Conservation (phyloP, 768 basidiomycete genomes). For the Suillus clintonianus region DNA sequence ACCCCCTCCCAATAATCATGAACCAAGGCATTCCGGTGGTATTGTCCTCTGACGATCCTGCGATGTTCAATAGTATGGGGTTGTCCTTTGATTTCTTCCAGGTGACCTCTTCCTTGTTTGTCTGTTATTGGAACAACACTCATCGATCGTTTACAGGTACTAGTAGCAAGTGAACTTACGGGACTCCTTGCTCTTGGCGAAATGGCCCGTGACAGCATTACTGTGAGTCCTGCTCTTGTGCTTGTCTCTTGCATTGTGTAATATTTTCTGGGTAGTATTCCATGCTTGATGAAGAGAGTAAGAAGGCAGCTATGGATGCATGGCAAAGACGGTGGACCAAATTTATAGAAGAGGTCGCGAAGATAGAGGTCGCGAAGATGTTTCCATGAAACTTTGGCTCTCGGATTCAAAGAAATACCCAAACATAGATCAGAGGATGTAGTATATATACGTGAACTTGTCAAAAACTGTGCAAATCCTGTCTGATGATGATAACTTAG, state of each 20-base stretch:
- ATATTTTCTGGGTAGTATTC: constrained; percentile 43
- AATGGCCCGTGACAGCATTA: constrained; percentile 63
- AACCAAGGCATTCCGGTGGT: constrained; percentile 72
- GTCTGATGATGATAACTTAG: background rate
- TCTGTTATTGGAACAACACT: background rate
- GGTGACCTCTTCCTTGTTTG: constrained; percentile 32
- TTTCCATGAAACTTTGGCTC: constrained; percentile 18
- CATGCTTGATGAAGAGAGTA: constrained; percentile 46
- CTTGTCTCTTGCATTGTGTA: constrained; percentile 5
- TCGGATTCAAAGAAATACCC: background rate
- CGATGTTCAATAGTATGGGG: constrained; percentile 73
- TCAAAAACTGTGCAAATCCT: background rate
- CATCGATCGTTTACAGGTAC: constrained; percentile 38
- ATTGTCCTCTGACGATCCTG: constrained; percentile 72
- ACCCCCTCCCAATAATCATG: constrained; percentile 65
- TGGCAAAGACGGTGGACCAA: constrained; percentile 51
- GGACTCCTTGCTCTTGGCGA: constrained; percentile 60
- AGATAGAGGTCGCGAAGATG: too few relatives aligned
- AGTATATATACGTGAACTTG: background rate
- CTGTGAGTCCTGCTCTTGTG: constrained; percentile 35
- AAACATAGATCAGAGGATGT: background rate
- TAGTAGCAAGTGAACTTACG: constrained; percentile 64
- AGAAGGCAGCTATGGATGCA: constrained; percentile 37
- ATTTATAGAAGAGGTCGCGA: constrained; percentile 42
- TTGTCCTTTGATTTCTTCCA: constrained; percentile 78